phyloP scores from a whole-genome alignment of 2,329 filamentous ascomycete species.

The Gnomoniopsis sp. region DNA sequence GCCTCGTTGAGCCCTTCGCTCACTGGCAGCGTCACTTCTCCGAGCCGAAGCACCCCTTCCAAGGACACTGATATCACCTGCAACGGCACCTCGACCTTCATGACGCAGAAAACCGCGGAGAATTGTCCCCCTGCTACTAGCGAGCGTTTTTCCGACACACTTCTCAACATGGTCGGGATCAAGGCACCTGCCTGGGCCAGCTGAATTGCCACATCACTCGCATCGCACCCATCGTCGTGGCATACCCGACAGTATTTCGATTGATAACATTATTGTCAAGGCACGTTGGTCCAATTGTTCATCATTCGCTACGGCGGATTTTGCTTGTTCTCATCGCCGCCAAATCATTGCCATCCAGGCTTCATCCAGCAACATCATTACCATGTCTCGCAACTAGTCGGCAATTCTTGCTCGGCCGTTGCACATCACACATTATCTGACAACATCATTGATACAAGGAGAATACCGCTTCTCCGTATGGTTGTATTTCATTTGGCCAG shows the following conservation, averaged over 20 bases:
- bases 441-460: slow-evolving; percentile 11
- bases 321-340: neutral
- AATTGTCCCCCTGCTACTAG: slow-evolving; percentile 24
- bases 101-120: slow-evolving; percentile 26
- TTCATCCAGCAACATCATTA: slow-evolving; percentile 8
- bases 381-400: slow-evolving; percentile 7
- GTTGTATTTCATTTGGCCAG: slow-evolving; percentile 17
- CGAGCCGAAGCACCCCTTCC: slow-evolving; percentile 18
- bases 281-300: neutral
- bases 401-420: neutral
- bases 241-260: neutral
- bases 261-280: slow-evolving; percentile 1
- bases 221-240: neutral
- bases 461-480: slow-evolving; percentile 23
- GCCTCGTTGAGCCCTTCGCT: slow-evolving; percentile 32
- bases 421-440: slow-evolving; percentile 3
- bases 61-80: slow-evolving; percentile 20
- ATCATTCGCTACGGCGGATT: neutral
- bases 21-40: slow-evolving; percentile 20
- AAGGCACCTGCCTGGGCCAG: slow-evolving; percentile 16
- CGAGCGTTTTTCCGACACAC: slow-evolving; percentile 23
- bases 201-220: neutral
- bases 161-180: slow-evolving; percentile 19
- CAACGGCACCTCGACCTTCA: slow-evolving; percentile 26
- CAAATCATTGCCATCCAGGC: slow-evolving; percentile 3